Evolutionary conservation across 2,329 filamentous ascomycete species (phyloP).

Genomic region (Epicoccum sorghinum): DNA sequence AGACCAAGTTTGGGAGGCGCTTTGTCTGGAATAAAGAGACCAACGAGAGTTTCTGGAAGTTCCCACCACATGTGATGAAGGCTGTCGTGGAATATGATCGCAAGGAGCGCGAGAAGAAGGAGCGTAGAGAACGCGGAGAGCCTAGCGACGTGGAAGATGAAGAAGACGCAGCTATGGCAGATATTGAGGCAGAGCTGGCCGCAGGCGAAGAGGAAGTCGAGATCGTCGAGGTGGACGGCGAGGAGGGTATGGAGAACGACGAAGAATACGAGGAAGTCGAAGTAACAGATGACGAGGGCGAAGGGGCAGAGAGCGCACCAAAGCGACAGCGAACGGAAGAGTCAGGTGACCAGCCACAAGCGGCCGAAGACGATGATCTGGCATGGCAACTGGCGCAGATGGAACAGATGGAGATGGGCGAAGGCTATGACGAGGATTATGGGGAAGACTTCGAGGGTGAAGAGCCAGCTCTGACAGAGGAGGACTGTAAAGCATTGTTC

Average conservation of each 20-base stretch:
- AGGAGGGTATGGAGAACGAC: conserved; percentile 59
- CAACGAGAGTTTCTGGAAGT: conserved; percentile 92
- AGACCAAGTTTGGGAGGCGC: conserved; percentile 84
- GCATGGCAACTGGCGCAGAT: conserved; percentile 89
- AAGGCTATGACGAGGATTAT: conserved; percentile 68
- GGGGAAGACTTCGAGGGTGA: conserved; percentile 69
- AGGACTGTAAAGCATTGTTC: conserved; percentile 80
- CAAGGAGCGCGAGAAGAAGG: conserved; percentile 73
- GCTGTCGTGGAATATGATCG: conserved; percentile 71
- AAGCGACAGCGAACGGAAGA: conserved; percentile 58
- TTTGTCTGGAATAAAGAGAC: conserved; percentile 90
- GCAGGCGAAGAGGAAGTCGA: conserved; percentile 39
- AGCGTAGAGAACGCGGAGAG: conserved; percentile 55
- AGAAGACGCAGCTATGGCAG: conserved; percentile 40
- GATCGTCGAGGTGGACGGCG: conserved; percentile 44
- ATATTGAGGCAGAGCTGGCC: conserved; percentile 40
- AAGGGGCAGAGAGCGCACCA: conserved; percentile 54
- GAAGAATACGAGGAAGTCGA: conserved; percentile 81
- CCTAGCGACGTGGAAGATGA: conserved; percentile 42
- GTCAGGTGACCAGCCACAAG: conserved; percentile 61
- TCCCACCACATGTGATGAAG: conserved; percentile 83
- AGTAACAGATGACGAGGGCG: conserved; percentile 65
- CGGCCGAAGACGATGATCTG: conserved; percentile 94
- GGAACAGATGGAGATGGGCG: conserved; percentile 81
- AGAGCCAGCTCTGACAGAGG: conserved; percentile 72